Conservation (phyloP, 2,329 filamentous ascomycete genomes). For the Tothia fuscella region DNA sequence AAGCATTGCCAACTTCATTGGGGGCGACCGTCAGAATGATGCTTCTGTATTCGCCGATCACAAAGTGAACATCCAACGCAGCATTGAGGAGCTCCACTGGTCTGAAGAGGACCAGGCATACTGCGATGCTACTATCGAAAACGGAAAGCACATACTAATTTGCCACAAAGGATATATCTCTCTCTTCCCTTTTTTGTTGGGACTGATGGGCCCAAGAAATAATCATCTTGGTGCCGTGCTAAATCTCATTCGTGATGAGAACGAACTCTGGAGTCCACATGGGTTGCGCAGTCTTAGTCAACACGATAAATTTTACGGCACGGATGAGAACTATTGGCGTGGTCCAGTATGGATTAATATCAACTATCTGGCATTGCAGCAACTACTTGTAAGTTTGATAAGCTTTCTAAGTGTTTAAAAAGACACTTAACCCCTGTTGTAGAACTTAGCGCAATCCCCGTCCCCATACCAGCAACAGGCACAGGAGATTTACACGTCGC, state of each 20-base stretch:
- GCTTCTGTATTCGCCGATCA: conserved; percentile 55
- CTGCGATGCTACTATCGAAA: conserved; percentile 83
- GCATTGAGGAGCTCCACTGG: conserved; percentile 88
- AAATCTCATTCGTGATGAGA: conserved; percentile 65
- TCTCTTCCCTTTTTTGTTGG: conserved; percentile 82
- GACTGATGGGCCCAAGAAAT: conserved; percentile 62
- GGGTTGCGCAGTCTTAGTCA: conserved; percentile 86
- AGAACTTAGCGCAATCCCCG: conserved; percentile 51
- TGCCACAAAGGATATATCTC: conserved; percentile 95
- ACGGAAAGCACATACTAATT: conserved; percentile 69
- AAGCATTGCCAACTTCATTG: conserved; percentile 63
- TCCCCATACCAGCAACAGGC: conserved; percentile 61
- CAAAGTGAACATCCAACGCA: conserved; percentile 61
- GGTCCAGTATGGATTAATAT: conserved; percentile 91
- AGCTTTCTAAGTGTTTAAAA: conserved; percentile 1
- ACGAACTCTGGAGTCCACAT: conserved; percentile 79
- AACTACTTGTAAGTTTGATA: conserved; percentile 57
- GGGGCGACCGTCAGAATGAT: conserved; percentile 60
- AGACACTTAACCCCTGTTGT: conserved; percentile 12
- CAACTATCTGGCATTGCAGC: conserved; percentile 72
- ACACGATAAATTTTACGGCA: conserved; percentile 71
- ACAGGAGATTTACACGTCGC: conserved; percentile 57
- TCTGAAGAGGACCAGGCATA: conserved; percentile 66
- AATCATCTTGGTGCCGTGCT: conserved; percentile 63
- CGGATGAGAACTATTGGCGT: conserved; percentile 93